Percentiles rank a stretch among this genome's conserved stretches.
These are phyloP conservation scores for Zoysia japonica DNA, from an alignment of 176 grass and related monocot species.

Conservation along the genomic window DNA sequence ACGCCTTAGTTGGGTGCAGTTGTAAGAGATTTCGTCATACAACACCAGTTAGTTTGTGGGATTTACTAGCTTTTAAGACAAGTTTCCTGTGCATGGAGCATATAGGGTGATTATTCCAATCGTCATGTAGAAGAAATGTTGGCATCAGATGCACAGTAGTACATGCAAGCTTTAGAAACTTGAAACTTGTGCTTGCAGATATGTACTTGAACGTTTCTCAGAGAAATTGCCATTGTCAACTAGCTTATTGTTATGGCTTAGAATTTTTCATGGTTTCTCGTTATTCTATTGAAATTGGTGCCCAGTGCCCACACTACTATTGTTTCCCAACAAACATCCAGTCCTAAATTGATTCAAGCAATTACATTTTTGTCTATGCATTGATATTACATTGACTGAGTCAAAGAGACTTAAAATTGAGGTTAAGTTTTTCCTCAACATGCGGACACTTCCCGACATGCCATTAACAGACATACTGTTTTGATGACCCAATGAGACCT, in stretches of 20 bases:
- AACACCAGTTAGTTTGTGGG: background rate
- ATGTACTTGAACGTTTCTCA: background rate
- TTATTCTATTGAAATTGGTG: background rate
- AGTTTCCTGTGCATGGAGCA: background rate
- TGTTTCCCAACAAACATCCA: background rate
- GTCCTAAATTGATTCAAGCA: background rate
- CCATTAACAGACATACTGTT: background rate
- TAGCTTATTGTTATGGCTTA: background rate
- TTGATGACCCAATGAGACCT: conserved; percentile 8
- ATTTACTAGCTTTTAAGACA: background rate
- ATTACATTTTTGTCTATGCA: conserved; percentile 20
- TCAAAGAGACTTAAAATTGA: background rate
- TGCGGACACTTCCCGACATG: conserved; percentile 10
- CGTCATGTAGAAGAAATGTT: background rate
- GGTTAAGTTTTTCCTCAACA: background rate
- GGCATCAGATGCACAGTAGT: background rate
- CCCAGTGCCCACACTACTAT: background rate
- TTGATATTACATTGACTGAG: conserved; percentile 10
- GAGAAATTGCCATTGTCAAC: background rate
- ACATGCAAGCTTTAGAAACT: background rate
- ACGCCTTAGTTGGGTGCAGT: background rate
- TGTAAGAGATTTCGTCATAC: background rate
- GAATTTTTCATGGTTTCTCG: background rate
- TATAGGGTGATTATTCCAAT: background rate
- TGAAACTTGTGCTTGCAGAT: background rate